Evolutionary conservation across 1,284 basidiomycete genomes (phyloP), one percentile per base, ranked within the genome.

Genomic region (Gomphus bonarii): DNA sequence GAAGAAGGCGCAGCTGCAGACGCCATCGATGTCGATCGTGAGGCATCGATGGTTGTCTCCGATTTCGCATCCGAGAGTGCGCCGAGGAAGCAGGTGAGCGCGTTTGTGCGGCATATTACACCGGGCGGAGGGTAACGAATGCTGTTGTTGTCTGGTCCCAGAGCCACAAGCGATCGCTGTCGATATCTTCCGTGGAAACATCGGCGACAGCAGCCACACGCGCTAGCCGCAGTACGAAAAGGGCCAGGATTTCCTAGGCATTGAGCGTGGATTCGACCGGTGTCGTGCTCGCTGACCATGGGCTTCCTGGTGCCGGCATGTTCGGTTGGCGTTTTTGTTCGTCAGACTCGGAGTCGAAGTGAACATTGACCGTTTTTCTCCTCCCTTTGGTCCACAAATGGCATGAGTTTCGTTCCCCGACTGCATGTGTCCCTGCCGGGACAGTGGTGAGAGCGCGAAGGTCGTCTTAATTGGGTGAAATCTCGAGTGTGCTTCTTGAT

Each of bases 141-240:
- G 25, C 31, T 33, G n/a, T 48, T 55, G 25, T 54, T 55, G 30
- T 55, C 12, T n/a, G 30, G 25, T 14, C 55, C 18, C 51, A 33
- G 44, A 54, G 58, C 48, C 52, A 58, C 49, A 62, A 63, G 50
- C 60, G 61, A 50, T 63, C 61, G 20, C 43, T 60, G 31, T 63
- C 61, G 11, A 55, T 61, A 9, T 63, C 61, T 33, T 63, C 61
- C 31, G 57, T 63, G 20, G 61, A 57, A 14, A 61, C 61, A 10
- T 60, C 51, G 35, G 55, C 58, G 22, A 63, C 61, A 5, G 50
- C 54, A 18, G 58, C 58, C 11, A 61, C 60, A 8, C 58, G 60
- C 14, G 58, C 56, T 25, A 54, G 46, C 11, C 55, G 61, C n/a
- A 60, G 60, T 52, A 58, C 25, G 35, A 58, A 58, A 30, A 48